phyloP scores from a whole-genome alignment of 352 stramenopile genomes.

The Pythium aristosporum region DNA sequence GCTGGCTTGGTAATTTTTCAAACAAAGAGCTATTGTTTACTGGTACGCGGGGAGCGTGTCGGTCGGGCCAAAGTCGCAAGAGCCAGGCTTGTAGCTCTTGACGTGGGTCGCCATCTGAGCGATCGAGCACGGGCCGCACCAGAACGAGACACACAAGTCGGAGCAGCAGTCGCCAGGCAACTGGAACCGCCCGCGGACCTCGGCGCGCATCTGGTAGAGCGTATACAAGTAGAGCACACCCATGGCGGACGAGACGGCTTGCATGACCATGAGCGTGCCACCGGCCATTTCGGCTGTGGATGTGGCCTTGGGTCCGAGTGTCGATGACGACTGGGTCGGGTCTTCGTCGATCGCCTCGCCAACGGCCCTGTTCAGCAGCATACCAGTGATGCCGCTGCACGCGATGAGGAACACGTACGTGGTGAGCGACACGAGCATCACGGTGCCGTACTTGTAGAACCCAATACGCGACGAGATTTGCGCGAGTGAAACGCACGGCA shows the following conservation, averaged over 20 bases:
- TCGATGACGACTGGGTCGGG: background rate
- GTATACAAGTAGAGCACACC: conserved; percentile 4
- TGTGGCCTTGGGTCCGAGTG: conserved; percentile 2
- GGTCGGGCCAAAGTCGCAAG: conserved; percentile 45
- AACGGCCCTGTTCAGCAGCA: background rate
- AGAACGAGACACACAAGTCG: conserved; percentile 39
- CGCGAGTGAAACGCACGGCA: conserved; percentile 31
- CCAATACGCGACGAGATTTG: conserved; percentile 25
- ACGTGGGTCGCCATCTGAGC: conserved; percentile 67
- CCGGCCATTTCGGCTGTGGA: background rate
- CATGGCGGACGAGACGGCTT: background rate
- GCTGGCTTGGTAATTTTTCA: conserved; percentile 53
- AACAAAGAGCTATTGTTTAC: conserved; percentile 14
- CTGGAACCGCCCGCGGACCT: conserved; percentile 44
- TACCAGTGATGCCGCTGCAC: conserved; percentile 4
- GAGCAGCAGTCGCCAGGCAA: conserved; percentile 36
- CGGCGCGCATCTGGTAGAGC: conserved; percentile 35
- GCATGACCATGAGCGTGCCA: background rate
- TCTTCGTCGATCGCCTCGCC: conserved; percentile 2
- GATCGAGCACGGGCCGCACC: conserved; percentile 49
- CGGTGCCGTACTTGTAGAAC: conserved; percentile 18
- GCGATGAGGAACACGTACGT: conserved; percentile 5
- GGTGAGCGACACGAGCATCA: conserved; percentile 17
- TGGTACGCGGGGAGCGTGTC: conserved; percentile 45
- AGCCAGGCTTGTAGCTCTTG: conserved; percentile 52